These are phyloP conservation scores for Pythium rishiriense DNA, from an alignment of 352 stramenopile species.

Conservation along the genomic window DNA sequence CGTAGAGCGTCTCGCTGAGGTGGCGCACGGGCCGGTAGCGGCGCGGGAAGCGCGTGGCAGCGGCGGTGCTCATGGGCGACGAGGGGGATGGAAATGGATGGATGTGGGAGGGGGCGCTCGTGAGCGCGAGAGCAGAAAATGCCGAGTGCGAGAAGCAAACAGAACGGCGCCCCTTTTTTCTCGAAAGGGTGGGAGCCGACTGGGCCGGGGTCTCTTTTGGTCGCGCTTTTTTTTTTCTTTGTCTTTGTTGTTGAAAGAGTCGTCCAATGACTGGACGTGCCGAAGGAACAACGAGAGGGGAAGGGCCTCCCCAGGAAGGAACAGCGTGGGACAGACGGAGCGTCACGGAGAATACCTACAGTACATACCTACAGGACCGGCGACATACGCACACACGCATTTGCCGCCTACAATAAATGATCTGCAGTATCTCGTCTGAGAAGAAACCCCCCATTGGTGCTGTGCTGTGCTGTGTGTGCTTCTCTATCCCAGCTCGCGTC, in stretches of 20 bases:
- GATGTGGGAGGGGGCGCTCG: not conserved
- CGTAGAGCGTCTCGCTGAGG: conserved; percentile 49
- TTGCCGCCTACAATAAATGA: too few relatives aligned
- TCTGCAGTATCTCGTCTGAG: too few relatives aligned
- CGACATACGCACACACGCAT: too few relatives aligned
- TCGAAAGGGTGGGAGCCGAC: not conserved
- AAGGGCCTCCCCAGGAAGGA: not conserved
- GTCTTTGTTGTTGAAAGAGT: not conserved
- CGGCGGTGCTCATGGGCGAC: not conserved
- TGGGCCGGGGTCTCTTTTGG: not conserved
- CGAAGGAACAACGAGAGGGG: not conserved
- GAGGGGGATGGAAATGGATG: not conserved
- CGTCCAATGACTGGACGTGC: not conserved
- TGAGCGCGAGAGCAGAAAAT: not conserved
- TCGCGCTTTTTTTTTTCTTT: not conserved
- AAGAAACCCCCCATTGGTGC: too few relatives aligned
- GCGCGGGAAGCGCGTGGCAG: not conserved
- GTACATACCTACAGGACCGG: too few relatives aligned
- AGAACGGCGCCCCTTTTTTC: not conserved
- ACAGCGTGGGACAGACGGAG: too few relatives aligned
- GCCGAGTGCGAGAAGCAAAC: not conserved
- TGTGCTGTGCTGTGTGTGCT: too few relatives aligned
- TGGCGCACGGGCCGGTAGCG: conserved; percentile 29
- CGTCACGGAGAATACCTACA: too few relatives aligned
- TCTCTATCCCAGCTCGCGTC: not conserved